Percentiles rank a stretch among this genome's conserved stretches.
These are phyloP conservation scores for Luzula sylvatica DNA, from an alignment of 176 grass and related monocot species.

Conservation along the genomic window DNA sequence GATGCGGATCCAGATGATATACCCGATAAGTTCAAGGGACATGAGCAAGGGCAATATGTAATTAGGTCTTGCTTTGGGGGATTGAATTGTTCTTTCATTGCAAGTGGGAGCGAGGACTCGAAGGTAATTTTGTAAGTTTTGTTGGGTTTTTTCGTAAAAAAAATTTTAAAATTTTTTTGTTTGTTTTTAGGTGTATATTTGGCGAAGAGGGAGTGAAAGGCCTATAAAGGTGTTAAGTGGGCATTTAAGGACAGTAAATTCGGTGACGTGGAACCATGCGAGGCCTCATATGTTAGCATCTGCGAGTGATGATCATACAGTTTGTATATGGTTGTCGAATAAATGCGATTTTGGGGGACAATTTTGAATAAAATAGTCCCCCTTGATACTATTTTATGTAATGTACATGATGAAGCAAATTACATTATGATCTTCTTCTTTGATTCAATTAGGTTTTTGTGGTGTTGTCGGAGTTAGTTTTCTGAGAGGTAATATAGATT, in stretches of 20 bases:
- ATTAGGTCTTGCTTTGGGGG: conserved; percentile 98
- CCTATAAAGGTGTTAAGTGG: conserved; percentile 70
- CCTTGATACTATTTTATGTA: not conserved
- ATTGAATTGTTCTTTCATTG: conserved; percentile 59
- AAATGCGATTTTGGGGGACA: conserved; percentile 11
- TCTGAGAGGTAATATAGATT: too few relatives aligned
- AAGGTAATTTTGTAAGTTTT: conserved; percentile 44
- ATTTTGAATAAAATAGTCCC: not conserved
- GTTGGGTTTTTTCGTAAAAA: too few relatives aligned
- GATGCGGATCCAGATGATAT: conserved; percentile 27
- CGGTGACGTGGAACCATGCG: conserved; percentile 73
- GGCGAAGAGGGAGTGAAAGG: conserved; percentile 40
- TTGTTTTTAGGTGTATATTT: conserved; percentile 68
- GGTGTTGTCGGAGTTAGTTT: too few relatives aligned
- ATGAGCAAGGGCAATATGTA: conserved; percentile 72
- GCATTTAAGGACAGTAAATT: conserved; percentile 71
- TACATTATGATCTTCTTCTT: too few relatives aligned
- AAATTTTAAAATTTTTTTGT: not conserved
- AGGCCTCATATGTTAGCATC: conserved; percentile 84
- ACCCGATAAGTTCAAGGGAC: conserved; percentile 65
- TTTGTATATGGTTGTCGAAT: conserved; percentile 56
- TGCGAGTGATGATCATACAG: conserved; percentile 72
- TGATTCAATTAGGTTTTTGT: too few relatives aligned
- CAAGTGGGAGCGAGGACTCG: conserved; percentile 94
- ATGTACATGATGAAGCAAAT: conserved; percentile 19